Conservation (phyloP, 2,329 filamentous ascomycete species). For the Trichoderma sp. region DNA sequence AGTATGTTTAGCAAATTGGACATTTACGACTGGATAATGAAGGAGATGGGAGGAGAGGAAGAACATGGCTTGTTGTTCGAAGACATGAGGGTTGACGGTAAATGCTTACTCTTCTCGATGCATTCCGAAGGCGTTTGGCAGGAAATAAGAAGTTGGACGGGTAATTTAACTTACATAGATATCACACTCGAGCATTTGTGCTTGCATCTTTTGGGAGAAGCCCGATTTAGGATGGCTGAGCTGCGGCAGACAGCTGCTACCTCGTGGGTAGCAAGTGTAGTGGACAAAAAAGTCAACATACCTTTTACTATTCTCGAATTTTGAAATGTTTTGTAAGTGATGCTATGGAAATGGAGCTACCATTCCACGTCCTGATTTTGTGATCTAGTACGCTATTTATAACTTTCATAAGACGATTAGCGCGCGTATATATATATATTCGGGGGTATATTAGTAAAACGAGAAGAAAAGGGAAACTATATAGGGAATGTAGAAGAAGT, state of each 20-base stretch:
- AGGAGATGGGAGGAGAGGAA: not conserved
- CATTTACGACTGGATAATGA: conserved; percentile 8
- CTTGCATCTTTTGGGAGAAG: not conserved
- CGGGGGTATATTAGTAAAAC: not conserved
- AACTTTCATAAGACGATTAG: not conserved
- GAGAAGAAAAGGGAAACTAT: too few relatives aligned
- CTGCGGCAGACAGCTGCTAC: not conserved
- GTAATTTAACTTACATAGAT: conserved; percentile 14
- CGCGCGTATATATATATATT: not conserved
- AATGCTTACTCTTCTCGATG: conserved; percentile 21
- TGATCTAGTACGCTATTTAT: not conserved
- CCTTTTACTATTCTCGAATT: not conserved
- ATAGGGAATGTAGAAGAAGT: not conserved
- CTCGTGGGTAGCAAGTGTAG: not conserved
- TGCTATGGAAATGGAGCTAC: not conserved
- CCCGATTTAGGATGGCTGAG: not conserved
- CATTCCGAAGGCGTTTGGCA: conserved; percentile 25
- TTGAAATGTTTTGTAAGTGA: too few relatives aligned
- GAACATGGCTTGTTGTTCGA: conserved; percentile 1
- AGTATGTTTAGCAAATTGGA: conserved; percentile 2
- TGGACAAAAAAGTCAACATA: not conserved
- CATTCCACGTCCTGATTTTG: not conserved
- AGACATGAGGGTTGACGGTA: conserved; percentile 3
- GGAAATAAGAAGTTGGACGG: conserved; percentile 19
- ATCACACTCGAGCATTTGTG: conserved; percentile 11